Conservation (phyloP, 768 basidiomycete genomes). For the Pisolithus orientalis region DNA sequence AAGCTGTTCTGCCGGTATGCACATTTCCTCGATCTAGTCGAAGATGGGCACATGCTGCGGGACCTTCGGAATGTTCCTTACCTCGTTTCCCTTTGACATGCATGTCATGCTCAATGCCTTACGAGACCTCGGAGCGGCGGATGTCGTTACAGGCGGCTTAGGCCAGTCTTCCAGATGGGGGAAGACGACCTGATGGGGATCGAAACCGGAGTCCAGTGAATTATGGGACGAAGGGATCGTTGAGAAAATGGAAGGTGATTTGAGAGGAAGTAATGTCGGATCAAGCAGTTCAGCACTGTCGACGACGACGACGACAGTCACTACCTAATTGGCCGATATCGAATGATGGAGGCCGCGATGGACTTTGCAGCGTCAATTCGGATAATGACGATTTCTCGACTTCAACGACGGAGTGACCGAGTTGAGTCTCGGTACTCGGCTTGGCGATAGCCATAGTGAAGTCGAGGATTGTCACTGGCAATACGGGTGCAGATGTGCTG, state of each 20-base stretch:
- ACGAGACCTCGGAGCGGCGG: slow-evolving; percentile 5
- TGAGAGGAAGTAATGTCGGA: slow-evolving; percentile 10
- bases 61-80: not conserved
- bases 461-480: slow-evolving; percentile 20
- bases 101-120: slow-evolving; percentile 6
- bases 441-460: slow-evolving; percentile 8
- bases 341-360: slow-evolving; percentile 4
- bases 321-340: not conserved
- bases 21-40: not conserved
- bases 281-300: slow-evolving; percentile 11
- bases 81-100: not conserved
- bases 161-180: slow-evolving; percentile 14
- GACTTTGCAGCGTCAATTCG: not conserved
- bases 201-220: slow-evolving; percentile 23
- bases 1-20: not conserved
- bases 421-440: slow-evolving; percentile 7
- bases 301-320: not conserved
- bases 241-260: slow-evolving; percentile 18
- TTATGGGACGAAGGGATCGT: slow-evolving; percentile 27
- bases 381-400: not conserved
- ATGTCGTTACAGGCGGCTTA: slow-evolving; percentile 12
- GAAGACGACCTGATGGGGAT: slow-evolving; percentile 11
- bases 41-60: not conserved
- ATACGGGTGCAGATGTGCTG: slow-evolving; percentile 10
- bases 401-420: not conserved